Conservation (phyloP, 352 stramenopile species). For the Elongisporangium prolatum region DNA sequence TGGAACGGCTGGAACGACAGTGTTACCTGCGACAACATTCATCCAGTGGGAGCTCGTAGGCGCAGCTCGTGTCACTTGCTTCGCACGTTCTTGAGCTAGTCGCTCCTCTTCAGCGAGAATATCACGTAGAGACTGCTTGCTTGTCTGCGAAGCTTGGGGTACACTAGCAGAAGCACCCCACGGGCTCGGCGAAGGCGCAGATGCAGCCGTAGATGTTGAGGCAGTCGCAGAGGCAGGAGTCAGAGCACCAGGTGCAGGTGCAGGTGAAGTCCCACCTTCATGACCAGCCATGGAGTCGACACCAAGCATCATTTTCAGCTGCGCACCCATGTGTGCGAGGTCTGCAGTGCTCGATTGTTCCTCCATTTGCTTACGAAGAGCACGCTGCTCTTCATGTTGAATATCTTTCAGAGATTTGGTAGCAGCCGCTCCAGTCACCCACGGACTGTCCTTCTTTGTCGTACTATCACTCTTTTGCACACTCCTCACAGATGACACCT, state of each 20-base stretch:
- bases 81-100: conserved; percentile 59
- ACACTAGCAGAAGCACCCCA: conserved; percentile 42
- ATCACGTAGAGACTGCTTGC: conserved; percentile 73
- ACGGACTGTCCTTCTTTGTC: conserved; percentile 27
- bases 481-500: conserved; percentile 21
- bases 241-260: conserved; percentile 7
- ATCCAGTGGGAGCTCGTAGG: conserved; percentile 72
- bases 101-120: conserved; percentile 82
- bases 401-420: conserved; percentile 76
- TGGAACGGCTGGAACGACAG: conserved; percentile 32
- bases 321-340: conserved; percentile 75
- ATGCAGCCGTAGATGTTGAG: conserved; percentile 3
- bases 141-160: conserved; percentile 20
- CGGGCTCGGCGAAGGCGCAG: conserved; percentile 24
- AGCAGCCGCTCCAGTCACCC: conserved; percentile 21
- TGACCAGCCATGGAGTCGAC: conserved; percentile 30
- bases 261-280: conserved; percentile 8
- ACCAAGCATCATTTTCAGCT: conserved; percentile 88
- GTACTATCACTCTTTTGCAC: conserved; percentile 14
- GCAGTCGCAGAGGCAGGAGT: conserved; percentile 1
- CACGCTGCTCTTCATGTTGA: conserved; percentile 73
- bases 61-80: conserved; percentile 25
- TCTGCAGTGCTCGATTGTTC: conserved; percentile 29
- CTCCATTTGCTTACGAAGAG: conserved; percentile 50
- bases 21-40: conserved; percentile 77